Evolutionary conservation across 129 eudicot genomes (phyloP).

Genomic region (Daucus carota): DNA sequence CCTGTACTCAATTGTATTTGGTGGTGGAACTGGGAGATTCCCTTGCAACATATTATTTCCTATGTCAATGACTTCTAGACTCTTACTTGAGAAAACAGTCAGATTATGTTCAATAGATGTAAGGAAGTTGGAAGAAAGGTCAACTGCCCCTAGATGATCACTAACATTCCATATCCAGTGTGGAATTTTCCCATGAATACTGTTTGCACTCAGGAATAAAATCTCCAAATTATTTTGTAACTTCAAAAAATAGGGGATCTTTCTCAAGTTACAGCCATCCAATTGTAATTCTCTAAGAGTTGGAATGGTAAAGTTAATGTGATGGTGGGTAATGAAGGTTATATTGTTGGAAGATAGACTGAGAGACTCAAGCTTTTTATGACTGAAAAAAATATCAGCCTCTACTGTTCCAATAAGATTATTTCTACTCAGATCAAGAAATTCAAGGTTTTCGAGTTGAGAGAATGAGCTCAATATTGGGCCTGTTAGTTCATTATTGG

Average conservation of each 20-base stretch:
- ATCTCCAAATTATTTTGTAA: background rate
- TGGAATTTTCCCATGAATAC: background rate
- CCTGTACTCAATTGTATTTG: background rate
- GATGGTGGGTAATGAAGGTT: slow-evolving; percentile 1
- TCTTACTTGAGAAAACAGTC: background rate
- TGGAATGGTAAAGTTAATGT: slow-evolving; percentile 7
- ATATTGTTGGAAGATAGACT: slow-evolving; percentile 13
- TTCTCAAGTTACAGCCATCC: background rate
- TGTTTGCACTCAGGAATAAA: background rate
- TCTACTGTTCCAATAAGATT: slow-evolving; percentile 18
- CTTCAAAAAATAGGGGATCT: slow-evolving; percentile 3
- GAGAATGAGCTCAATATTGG: slow-evolving; percentile 14
- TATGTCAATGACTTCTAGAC: background rate
- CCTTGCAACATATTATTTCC: background rate
- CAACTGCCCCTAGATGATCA: background rate
- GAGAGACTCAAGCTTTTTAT: slow-evolving; percentile 10
- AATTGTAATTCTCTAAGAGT: background rate
- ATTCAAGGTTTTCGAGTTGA: slow-evolving; percentile 8
- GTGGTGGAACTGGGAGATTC: slow-evolving; percentile 3
- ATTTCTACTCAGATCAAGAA: background rate
- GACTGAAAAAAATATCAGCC: slow-evolving; percentile 10
- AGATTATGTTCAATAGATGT: background rate
- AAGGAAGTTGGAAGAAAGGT: background rate
- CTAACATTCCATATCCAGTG: background rate
- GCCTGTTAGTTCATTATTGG: slow-evolving; percentile 8